phyloP scores from a whole-genome alignment of 176 grass and related monocot genomes.

The Luzula sylvatica region DNA sequence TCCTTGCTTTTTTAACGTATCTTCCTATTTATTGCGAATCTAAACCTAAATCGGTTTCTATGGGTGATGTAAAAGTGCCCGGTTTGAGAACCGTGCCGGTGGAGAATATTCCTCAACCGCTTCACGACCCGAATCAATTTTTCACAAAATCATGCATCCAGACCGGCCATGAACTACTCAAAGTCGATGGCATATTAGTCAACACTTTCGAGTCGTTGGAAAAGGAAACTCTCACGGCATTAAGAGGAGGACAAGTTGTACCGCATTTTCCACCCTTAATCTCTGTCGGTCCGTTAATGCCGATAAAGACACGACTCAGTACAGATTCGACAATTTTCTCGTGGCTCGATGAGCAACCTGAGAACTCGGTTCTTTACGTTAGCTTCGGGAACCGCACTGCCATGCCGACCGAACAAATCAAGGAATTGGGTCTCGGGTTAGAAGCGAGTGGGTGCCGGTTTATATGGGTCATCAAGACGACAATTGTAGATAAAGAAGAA shows the following conservation, averaged over 20 bases:
- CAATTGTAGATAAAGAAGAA: no score
- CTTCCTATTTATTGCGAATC: constrained; percentile 17
- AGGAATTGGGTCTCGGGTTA: constrained; percentile 32
- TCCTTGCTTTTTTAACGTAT: constrained; percentile 34
- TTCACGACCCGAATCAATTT: constrained; percentile 22
- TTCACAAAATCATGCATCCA: constrained; percentile 51
- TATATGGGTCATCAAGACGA: constrained; percentile 48
- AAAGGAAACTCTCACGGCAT: no score
- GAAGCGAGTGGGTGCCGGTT: constrained; percentile 39
- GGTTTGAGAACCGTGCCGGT: background rate
- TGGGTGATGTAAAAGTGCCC: constrained; percentile 34
- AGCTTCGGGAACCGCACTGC: constrained; percentile 41
- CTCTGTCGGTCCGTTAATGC: constrained; percentile 24
- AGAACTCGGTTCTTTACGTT: constrained; percentile 35
- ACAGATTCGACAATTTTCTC: no score
- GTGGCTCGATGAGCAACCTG: constrained; percentile 37
- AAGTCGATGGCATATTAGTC: constrained; percentile 18
- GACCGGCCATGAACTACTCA: constrained; percentile 17
- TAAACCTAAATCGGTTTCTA: no score
- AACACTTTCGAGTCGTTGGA: constrained; percentile 46
- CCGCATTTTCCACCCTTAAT: constrained; percentile 15
- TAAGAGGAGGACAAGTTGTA: no score
- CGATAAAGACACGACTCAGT: no score
- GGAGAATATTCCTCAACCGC: constrained; percentile 1
- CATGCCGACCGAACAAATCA: constrained; percentile 7